Percentiles rank a stretch among this genome's conserved stretches.
Conservation (phyloP, 2,329 filamentous ascomycete species). For the Fusarium torreyae region DNA sequence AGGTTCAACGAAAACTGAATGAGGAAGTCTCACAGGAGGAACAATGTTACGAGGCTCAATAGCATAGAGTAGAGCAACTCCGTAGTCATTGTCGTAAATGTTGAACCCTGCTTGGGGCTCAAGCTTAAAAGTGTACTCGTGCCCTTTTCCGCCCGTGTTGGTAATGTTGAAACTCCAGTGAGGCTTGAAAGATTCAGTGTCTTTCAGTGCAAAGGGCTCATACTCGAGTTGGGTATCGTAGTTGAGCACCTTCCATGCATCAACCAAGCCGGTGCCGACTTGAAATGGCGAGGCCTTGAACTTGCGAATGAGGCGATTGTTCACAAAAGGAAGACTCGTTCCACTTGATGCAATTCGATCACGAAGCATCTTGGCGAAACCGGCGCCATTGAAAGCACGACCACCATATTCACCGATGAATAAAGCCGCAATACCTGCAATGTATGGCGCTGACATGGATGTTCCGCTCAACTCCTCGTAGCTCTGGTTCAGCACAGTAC, state of each 20-base stretch:
- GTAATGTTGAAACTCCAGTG: slow-evolving; percentile 58
- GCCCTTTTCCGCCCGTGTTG: slow-evolving; percentile 59
- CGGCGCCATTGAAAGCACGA: slow-evolving; percentile 56
- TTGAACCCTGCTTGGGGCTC: slow-evolving; percentile 60
- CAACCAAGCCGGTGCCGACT: slow-evolving; percentile 64
- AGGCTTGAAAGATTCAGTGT: slow-evolving; percentile 61
- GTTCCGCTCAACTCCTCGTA: slow-evolving; percentile 68
- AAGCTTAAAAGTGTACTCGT: slow-evolving; percentile 59
- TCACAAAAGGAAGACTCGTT: slow-evolving; percentile 52
- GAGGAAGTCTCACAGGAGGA: slow-evolving; percentile 52
- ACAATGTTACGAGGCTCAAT: slow-evolving; percentile 50
- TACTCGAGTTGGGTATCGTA: slow-evolving; percentile 57
- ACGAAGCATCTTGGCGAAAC: slow-evolving; percentile 53
- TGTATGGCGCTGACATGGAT: slow-evolving; percentile 70
- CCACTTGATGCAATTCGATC: slow-evolving; percentile 57
- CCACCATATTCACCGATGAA: slow-evolving; percentile 62
- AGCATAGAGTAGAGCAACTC: slow-evolving; percentile 49
- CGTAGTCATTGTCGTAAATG: slow-evolving; percentile 51
- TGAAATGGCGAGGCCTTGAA: slow-evolving; percentile 56
- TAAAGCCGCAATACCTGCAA: slow-evolving; percentile 66
- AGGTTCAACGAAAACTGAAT: slow-evolving; percentile 47
- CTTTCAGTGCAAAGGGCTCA: slow-evolving; percentile 64
- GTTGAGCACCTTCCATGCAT: slow-evolving; percentile 62
- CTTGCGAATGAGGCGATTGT: slow-evolving; percentile 39
- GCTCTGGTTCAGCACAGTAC: slow-evolving; percentile 60